Percentiles rank a stretch among this genome's conserved stretches.
These are phyloP conservation scores for Aspergillus aculeatinus DNA, from an alignment of 2,329 filamentous ascomycete species.

Conservation along the genomic window DNA sequence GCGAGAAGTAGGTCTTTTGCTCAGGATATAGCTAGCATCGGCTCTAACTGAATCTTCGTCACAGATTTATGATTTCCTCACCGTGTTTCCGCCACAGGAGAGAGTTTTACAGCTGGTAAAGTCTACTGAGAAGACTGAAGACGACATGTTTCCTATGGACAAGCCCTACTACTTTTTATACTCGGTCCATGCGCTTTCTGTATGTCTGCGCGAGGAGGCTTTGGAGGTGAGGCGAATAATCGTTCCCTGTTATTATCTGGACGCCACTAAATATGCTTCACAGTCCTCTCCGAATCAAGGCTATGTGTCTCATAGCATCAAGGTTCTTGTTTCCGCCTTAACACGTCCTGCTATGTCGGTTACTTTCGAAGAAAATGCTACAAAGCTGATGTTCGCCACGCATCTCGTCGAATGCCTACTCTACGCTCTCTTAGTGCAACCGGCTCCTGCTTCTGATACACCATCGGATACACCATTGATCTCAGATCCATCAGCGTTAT, in stretches of 20 bases:
- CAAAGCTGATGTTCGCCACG: conserved; percentile 53
- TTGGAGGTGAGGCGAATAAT: conserved; percentile 29
- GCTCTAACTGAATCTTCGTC: background rate
- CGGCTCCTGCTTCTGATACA: conserved; percentile 26
- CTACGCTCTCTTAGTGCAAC: conserved; percentile 50
- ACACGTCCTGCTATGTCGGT: conserved; percentile 57
- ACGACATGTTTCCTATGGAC: conserved; percentile 65
- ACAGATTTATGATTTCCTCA: conserved; percentile 68
- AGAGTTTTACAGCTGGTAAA: conserved; percentile 61
- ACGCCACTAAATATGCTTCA: conserved; percentile 17
- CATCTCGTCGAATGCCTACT: conserved; percentile 60
- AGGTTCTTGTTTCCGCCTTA: conserved; percentile 60
- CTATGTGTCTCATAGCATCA: conserved; percentile 48
- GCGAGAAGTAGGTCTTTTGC: conserved; percentile 56
- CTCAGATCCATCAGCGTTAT: conserved; percentile 37
- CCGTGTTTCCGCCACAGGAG: conserved; percentile 67
- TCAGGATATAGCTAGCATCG: background rate
- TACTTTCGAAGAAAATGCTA: conserved; percentile 43
- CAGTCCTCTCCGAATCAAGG: conserved; percentile 33
- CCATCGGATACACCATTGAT: conserved; percentile 31
- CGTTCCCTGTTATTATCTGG: background rate
- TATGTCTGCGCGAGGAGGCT: conserved; percentile 56
- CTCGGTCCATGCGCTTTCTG: conserved; percentile 64
- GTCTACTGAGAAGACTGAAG: conserved; percentile 52
- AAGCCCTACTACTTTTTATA: conserved; percentile 74